A percentile compares a stretch with the other conserved stretches of the same genome.
These are phyloP conservation scores for Globisporangium spiculum DNA, from an alignment of 352 stramenopile genomes.

Conservation along the genomic window DNA sequence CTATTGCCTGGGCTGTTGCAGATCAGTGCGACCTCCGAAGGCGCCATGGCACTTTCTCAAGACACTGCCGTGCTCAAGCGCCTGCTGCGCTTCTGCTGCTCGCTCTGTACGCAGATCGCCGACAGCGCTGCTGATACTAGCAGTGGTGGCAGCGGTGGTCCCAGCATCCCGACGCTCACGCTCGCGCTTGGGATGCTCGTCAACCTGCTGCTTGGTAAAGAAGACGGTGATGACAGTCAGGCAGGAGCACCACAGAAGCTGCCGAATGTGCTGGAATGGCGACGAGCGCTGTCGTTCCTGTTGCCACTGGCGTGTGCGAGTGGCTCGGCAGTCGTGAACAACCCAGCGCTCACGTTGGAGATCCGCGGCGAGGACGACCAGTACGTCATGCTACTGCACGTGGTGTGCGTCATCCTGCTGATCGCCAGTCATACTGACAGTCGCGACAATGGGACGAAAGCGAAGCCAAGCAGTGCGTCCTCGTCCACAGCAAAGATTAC, in stretches of 20 bases:
- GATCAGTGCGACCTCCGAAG: constrained; percentile 63
- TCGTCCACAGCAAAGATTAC: constrained; percentile 16
- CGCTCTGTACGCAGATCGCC: constrained; percentile 56
- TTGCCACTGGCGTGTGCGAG: constrained; percentile 73
- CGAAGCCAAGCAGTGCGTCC: constrained; percentile 8
- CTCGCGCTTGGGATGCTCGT: constrained; percentile 75
- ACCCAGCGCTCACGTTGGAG: constrained; percentile 45
- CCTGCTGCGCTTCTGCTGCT: constrained; percentile 76
- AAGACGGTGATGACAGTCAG: constrained; percentile 19
- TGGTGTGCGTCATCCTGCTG: constrained; percentile 65
- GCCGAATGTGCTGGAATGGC: constrained; percentile 64
- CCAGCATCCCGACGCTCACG: constrained; percentile 61
- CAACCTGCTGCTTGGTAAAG: constrained; percentile 71
- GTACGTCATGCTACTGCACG: constrained; percentile 77
- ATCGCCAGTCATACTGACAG: constrained; percentile 53
- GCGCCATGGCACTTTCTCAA: constrained; percentile 53
- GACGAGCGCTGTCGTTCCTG: constrained; percentile 65
- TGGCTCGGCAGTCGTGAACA: constrained; percentile 40
- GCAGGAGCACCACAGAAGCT: constrained; percentile 22
- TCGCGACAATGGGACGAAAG: constrained; percentile 13
- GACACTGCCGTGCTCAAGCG: constrained; percentile 58
- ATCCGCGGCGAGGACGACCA: constrained; percentile 69
- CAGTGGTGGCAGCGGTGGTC: background rate
- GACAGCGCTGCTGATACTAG: constrained; percentile 40
- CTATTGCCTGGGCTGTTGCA: constrained; percentile 78